Conservation (phyloP, 768 basidiomycete genomes). For the Russula lepida region DNA sequence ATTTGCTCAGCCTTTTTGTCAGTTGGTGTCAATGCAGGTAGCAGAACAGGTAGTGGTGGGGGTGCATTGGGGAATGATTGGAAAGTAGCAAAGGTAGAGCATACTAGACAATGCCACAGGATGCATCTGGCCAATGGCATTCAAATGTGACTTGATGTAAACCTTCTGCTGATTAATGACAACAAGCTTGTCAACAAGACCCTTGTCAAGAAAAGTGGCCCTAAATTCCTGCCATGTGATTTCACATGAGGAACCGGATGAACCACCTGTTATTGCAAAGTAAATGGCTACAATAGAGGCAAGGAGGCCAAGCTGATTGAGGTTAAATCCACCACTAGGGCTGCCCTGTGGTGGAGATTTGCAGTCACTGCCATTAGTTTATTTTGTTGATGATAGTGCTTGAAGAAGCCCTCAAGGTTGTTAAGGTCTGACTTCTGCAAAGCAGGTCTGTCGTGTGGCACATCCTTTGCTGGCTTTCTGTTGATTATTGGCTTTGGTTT, state of each 20-base stretch:
- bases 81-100: slow-evolving; percentile 13
- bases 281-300: slow-evolving; percentile 54
- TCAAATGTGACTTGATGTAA: slow-evolving; percentile 86
- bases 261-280: slow-evolving; percentile 46
- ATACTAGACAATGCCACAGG: slow-evolving; percentile 42
- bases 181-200: slow-evolving; percentile 85
- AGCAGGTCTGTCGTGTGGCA: slow-evolving; percentile 11
- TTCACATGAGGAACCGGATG: slow-evolving; percentile 57
- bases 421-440: slow-evolving; percentile 22
- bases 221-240: slow-evolving; percentile 99
- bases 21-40: slow-evolving; percentile 23
- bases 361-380: slow-evolving; percentile 31
- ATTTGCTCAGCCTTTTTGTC: slow-evolving; percentile 75
- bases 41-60: slow-evolving; percentile 35
- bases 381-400: slow-evolving; percentile 22
- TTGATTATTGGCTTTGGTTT: slow-evolving; percentile 3
- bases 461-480: slow-evolving; percentile 5
- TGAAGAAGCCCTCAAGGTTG: slow-evolving; percentile 22
- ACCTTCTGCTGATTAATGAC: slow-evolving; percentile 89
- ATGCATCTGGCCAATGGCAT: slow-evolving; percentile 74
- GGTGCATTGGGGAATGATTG: slow-evolving; percentile 22
- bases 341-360: slow-evolving; percentile 40
- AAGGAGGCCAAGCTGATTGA: slow-evolving; percentile 50
- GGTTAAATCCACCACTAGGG: slow-evolving; percentile 45
- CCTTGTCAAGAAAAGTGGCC: slow-evolving; percentile 93